Evolutionary conservation across 2,329 filamentous ascomycete species (phyloP).

Genomic region (Arthrobotrys entomopaga): DNA sequence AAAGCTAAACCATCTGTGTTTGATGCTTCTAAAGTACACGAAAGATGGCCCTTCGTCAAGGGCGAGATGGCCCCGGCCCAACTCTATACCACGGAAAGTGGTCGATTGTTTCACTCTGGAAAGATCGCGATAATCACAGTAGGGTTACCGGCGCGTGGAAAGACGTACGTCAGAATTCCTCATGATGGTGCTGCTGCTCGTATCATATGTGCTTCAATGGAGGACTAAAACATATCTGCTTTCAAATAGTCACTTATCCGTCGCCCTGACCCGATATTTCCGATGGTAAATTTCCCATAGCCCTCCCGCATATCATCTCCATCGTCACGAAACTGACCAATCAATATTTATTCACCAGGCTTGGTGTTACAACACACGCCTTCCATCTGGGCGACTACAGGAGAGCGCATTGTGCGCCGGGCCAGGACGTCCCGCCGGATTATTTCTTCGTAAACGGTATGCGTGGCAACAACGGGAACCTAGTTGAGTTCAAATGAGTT

Average conservation of each 20-base stretch:
- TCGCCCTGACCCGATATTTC: conserved; percentile 92
- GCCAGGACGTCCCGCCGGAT: conserved; percentile 87
- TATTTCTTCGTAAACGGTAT: conserved; percentile 92
- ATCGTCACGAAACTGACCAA: background rate
- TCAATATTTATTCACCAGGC: conserved; percentile 68
- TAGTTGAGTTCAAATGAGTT: background rate
- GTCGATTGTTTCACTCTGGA: conserved; percentile 94
- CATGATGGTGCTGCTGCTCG: too few relatives aligned
- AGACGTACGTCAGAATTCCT: conserved; percentile 75
- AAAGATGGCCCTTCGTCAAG: conserved; percentile 54
- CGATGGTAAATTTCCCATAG: conserved; percentile 71
- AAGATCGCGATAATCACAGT: conserved; percentile 98
- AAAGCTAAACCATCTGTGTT: conserved; percentile 43
- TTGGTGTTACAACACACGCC: conserved; percentile 96
- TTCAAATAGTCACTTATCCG: conserved; percentile 80
- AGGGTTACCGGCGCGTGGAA: conserved; percentile 90
- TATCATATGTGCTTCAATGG: conserved; percentile 4
- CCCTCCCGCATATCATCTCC: background rate
- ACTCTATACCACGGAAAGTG: conserved; percentile 97
- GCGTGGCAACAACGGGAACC: background rate
- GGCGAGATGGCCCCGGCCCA: conserved; percentile 88
- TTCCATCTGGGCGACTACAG: conserved; percentile 98
- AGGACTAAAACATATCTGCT: conserved; percentile 7
- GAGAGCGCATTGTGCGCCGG: conserved; percentile 85
- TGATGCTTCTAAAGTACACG: conserved; percentile 51